Percentiles rank a stretch among this genome's conserved stretches.
phyloP scores from a whole-genome alignment of 2,329 filamentous ascomycete species.

The Leptoxyphium fumago region DNA sequence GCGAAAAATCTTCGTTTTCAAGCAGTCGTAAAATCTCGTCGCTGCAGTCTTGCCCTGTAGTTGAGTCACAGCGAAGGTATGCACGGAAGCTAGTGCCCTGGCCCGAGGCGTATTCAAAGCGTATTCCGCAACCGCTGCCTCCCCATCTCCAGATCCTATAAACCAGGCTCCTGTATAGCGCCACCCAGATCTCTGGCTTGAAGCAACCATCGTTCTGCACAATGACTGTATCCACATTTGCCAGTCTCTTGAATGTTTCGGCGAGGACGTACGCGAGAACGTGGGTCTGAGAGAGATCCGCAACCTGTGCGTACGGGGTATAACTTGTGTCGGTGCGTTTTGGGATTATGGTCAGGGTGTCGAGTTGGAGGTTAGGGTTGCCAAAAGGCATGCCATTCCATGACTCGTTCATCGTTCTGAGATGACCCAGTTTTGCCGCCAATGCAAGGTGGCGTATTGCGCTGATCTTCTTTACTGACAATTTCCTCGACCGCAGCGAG shows the following conservation, averaged over 20 bases:
- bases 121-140: constrained; percentile 15
- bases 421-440: constrained; percentile 15
- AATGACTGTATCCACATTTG: constrained; percentile 15
- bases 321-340: constrained; percentile 11
- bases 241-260: constrained; percentile 20
- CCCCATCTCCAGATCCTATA: constrained; percentile 22
- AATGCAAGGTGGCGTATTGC: constrained; percentile 20
- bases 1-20: neutral
- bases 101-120: constrained; percentile 12
- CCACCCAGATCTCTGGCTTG: constrained; percentile 18
- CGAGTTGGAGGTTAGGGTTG: constrained; percentile 14
- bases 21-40: neutral
- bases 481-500: constrained; percentile 8
- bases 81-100: neutral
- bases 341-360: constrained; percentile 19
- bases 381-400: constrained; percentile 22
- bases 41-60: neutral
- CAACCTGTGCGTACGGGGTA: constrained; percentile 19
- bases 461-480: constrained; percentile 10
- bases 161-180: constrained; percentile 20
- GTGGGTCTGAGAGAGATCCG: constrained; percentile 21
- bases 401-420: constrained; percentile 21
- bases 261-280: constrained; percentile 22
- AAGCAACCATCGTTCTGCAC: constrained; percentile 20
- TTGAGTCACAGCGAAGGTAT: neutral